Evolutionary conservation across 768 basidiomycete species (phyloP).

Genomic region (Terana coerulea): DNA sequence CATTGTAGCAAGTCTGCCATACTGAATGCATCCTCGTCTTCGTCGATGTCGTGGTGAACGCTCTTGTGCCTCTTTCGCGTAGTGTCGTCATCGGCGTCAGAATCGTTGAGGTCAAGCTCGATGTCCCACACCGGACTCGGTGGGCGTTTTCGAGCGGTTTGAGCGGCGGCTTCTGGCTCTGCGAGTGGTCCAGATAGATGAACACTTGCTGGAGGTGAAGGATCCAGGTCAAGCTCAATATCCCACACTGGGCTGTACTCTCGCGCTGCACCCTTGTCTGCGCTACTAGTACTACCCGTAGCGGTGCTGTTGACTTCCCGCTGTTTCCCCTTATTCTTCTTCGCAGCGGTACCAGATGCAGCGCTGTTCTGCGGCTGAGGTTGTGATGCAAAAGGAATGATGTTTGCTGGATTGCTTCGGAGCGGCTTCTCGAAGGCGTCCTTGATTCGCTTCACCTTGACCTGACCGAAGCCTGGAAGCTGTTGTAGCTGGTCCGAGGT

Average conservation of each 20-base stretch:
- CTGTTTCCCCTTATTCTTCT: constrained; percentile 8
- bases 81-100: constrained; percentile 7
- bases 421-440: constrained; percentile 92
- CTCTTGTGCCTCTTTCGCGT: constrained; percentile 3
- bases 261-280: background rate
- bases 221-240: constrained; percentile 58
- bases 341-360: background rate
- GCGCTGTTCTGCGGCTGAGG: constrained; percentile 1
- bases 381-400: constrained; percentile 27
- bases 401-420: constrained; percentile 58
- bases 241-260: constrained; percentile 64
- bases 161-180: constrained; percentile 1
- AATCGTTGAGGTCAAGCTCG: constrained; percentile 48
- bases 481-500: constrained; percentile 70
- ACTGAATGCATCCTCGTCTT: background rate
- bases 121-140: constrained; percentile 73
- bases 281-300: background rate
- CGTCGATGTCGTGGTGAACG: background rate
- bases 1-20: background rate
- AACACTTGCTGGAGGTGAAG: constrained; percentile 5
- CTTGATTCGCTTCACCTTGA: constrained; percentile 87
- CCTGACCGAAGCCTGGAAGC: constrained; percentile 90
- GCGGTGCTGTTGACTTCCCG: background rate
- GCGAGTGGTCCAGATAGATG: constrained; percentile 4
- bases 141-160: constrained; percentile 11